Base-by-base conservation (phyloP, 1,284 basidiomycete genomes). In the Heterobasidion irregulare region DNA sequence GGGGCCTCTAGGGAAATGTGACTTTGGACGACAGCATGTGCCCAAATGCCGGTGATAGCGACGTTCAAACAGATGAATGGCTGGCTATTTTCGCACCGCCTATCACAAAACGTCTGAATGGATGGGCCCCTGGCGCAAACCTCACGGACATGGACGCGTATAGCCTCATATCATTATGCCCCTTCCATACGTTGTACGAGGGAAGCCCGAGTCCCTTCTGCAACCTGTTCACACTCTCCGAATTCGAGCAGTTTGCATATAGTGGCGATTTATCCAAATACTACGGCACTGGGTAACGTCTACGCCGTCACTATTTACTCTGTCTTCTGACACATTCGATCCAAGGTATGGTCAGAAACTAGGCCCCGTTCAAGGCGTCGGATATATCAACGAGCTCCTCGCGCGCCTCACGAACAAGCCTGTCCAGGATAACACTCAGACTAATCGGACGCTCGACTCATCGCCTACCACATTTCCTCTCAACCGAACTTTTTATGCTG, bases 311-410 rank as follows among this genome's bases (percentile, higher is more conserved):
- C 46, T 26, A 43, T 49, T 9, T 19, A 35, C 1, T 43, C 16
- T 15, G 8, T 47, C 33, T 50, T 32, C 16, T 44, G 6, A 52
- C 9, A 32, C 8, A 34, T 16, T 43, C 36, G 8, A 36, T 7
- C 16, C 13, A 55, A 87, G 85, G 18, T 82, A 88, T 59, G 88
- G 88, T 6, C 79, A 82, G 60, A 61, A 68, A 1, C 74, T 89
- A 2, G 89, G 89, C 0, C 82, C 73, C 2, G 81, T 89, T 1
- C 87, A 89, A 67, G 88, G 87, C 47, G 86, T 92, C 6, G 91
- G 91, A 4, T 94, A 86, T 65, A 72, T 90, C 62, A 92, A 92
- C 66, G 92, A 94, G 68, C 80, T 94, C 41, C 70, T 94, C 16
- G 87, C 90, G 0, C 80, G 92, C n/a, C 75, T 94, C 34, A 87